A percentile compares a stretch with the other conserved stretches of the same genome.
phyloP scores from a whole-genome alignment of 2,329 filamentous ascomycete genomes.

The Sporothrix euskadiensis region DNA sequence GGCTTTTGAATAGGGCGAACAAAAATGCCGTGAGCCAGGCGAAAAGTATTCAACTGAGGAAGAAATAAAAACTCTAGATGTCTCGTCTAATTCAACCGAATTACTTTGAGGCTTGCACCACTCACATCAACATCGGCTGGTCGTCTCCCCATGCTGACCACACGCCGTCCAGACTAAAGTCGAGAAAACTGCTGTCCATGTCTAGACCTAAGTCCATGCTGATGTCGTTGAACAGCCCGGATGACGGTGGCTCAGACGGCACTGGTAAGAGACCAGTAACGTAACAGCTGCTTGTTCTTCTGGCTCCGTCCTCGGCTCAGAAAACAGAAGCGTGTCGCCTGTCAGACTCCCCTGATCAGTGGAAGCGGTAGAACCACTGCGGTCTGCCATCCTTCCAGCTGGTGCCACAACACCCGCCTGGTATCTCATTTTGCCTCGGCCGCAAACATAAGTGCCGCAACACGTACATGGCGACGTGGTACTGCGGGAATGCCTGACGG shows the following conservation, averaged over 20 bases:
- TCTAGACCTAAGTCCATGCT: neutral
- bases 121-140: neutral
- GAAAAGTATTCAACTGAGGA: slow-evolving; percentile 40
- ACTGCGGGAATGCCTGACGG: neutral
- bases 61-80: neutral
- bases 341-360: too few species aligned
- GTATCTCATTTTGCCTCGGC: neutral
- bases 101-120: neutral
- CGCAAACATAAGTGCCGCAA: neutral
- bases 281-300: neutral
- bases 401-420: neutral
- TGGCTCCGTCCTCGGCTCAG: neutral
- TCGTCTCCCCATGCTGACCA: slow-evolving; percentile 13
- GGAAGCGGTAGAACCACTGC: neutral
- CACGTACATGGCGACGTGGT: slow-evolving; percentile 17
- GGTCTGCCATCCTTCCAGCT: neutral
- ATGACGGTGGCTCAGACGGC: neutral
- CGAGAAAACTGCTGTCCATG: neutral
- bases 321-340: neutral
- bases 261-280: neutral
- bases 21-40: slow-evolving; percentile 43
- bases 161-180: slow-evolving; percentile 1
- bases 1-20: slow-evolving; percentile 48
- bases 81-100: neutral
- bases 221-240: neutral